These are phyloP conservation scores for Poa pratensis DNA, from an alignment of 176 grass and related monocot species.

Conservation along the genomic window DNA sequence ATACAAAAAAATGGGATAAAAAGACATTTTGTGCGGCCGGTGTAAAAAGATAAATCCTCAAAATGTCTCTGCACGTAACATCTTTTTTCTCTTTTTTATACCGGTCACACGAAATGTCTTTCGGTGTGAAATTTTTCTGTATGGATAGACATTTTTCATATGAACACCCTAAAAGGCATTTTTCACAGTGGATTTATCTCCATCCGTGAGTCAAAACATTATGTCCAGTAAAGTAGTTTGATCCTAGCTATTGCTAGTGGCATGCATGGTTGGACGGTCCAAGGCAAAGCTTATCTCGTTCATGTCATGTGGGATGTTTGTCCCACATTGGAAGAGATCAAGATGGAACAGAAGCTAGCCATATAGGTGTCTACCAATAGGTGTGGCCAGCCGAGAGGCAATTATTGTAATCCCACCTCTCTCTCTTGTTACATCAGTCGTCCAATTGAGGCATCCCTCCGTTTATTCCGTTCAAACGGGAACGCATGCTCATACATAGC, in stretches of 20 bases:
- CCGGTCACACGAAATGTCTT: too few relatives aligned
- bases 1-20: too few relatives aligned
- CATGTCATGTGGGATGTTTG: conserved; percentile 38
- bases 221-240: too few relatives aligned
- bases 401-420: conserved; percentile 36
- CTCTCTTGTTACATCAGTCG: conserved; percentile 44
- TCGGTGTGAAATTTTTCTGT: too few relatives aligned
- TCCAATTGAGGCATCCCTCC: conserved; percentile 62
- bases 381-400: conserved; percentile 46
- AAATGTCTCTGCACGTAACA: too few relatives aligned
- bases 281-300: conserved; percentile 46
- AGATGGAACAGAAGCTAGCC: conserved; percentile 52
- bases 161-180: too few relatives aligned
- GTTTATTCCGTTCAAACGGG: conserved; percentile 79
- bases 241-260: neutral
- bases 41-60: too few relatives aligned
- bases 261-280: conserved; percentile 38
- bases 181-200: too few relatives aligned
- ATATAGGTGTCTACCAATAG: conserved; percentile 43
- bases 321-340: conserved; percentile 47
- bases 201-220: too few relatives aligned
- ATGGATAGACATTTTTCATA: too few relatives aligned
- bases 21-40: too few relatives aligned
- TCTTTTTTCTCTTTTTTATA: too few relatives aligned
- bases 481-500: neutral